Conservation (phyloP, 441 rosid genomes). For the Melastoma candidum region DNA sequence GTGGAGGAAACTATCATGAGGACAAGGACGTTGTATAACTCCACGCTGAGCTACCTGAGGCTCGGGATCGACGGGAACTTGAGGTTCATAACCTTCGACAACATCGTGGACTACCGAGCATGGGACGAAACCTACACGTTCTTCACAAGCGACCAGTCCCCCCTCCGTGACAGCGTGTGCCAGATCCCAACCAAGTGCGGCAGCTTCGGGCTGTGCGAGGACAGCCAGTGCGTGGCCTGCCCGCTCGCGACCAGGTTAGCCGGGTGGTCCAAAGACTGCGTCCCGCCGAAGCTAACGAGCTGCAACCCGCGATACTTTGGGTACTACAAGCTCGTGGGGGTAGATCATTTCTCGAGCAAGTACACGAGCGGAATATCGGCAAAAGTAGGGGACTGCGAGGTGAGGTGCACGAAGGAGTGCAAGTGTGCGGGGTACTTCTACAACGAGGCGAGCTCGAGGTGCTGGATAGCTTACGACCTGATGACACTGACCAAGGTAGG, state of each 20-base stretch:
- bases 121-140: constrained; percentile 15
- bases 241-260: constrained; percentile 25
- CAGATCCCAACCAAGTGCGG: constrained; percentile 30
- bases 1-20: background rate
- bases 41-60: constrained; percentile 6
- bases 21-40: constrained; percentile 4
- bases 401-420: constrained; percentile 24
- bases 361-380: constrained; percentile 21
- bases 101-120: constrained; percentile 12
- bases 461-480: constrained; percentile 20
- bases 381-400: constrained; percentile 22
- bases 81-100: constrained; percentile 7
- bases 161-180: constrained; percentile 25
- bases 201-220: constrained; percentile 27
- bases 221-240: constrained; percentile 31
- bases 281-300: constrained; percentile 11
- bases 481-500: constrained; percentile 10
- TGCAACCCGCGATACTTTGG: constrained; percentile 16
- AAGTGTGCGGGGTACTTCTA: constrained; percentile 35
- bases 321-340: constrained; percentile 28
- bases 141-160: background rate
- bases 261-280: constrained; percentile 29
- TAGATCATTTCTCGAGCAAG: constrained; percentile 30
- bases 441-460: constrained; percentile 22
- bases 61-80: constrained; percentile 13